These are phyloP conservation scores for Aspergillus chevalieri DNA, from an alignment of 2,329 filamentous ascomycete species.

Conservation along the genomic window DNA sequence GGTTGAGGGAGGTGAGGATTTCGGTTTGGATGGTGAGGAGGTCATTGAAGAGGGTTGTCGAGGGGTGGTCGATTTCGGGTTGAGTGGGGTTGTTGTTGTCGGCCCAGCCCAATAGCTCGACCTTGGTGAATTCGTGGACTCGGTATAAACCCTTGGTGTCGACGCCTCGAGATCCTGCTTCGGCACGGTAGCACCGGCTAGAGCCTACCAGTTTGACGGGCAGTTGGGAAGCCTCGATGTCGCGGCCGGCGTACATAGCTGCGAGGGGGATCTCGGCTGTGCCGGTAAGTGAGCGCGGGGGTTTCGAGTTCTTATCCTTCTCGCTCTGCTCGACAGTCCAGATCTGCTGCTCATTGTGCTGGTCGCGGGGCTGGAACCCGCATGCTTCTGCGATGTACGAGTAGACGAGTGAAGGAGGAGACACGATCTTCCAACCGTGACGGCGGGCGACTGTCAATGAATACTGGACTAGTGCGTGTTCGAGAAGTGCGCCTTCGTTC, in stretches of 20 bases:
- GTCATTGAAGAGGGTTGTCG: conserved; percentile 63
- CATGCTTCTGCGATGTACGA: conserved; percentile 83
- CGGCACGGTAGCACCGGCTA: conserved; percentile 90
- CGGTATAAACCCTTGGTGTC: conserved; percentile 93
- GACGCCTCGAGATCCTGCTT: conserved; percentile 82
- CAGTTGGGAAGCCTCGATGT: conserved; percentile 58
- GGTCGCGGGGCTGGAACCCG: conserved; percentile 89
- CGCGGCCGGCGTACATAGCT: conserved; percentile 73
- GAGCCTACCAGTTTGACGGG: conserved; percentile 76
- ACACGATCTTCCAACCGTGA: conserved; percentile 71
- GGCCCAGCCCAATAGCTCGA: conserved; percentile 95
- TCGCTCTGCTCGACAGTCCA: conserved; percentile 68
- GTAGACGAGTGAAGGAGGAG: conserved; percentile 87
- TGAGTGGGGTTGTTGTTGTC: conserved; percentile 42
- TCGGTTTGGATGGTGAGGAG: conserved; percentile 82
- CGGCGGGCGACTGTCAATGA: conserved; percentile 66
- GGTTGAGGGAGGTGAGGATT: conserved; percentile 67
- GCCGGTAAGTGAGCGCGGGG: conserved; percentile 70
- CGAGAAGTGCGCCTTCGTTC: conserved; percentile 87
- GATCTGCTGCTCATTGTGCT: conserved; percentile 85
- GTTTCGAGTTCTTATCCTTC: conserved; percentile 55
- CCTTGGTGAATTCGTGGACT: conserved; percentile 97
- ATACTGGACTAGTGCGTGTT: conserved; percentile 88
- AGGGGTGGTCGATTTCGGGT: conserved; percentile 10
- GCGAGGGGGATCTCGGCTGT: conserved; percentile 95